Percentiles rank a stretch among this genome's conserved stretches.
These are phyloP conservation scores for Phtheirospermum japonicum DNA, from an alignment of 257 asterid genomes.

Conservation along the genomic window DNA sequence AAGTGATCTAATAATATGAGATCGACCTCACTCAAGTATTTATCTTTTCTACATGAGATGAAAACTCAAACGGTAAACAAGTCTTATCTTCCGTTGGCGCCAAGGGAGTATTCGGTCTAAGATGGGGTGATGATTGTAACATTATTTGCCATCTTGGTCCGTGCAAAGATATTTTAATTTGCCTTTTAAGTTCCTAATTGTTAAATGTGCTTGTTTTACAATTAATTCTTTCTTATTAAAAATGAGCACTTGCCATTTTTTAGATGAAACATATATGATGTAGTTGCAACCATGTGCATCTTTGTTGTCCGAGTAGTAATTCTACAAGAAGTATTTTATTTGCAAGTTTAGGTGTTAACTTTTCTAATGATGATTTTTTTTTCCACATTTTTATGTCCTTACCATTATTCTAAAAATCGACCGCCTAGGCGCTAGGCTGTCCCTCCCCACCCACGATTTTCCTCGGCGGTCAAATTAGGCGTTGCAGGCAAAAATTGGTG, in stretches of 20 bases:
- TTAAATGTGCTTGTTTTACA: conserved; percentile 13
- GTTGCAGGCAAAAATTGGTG: no score
- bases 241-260: conserved; percentile 64
- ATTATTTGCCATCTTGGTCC: conserved; percentile 71
- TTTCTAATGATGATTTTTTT: no score
- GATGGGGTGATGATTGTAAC: conserved; percentile 62
- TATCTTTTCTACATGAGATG: no score
- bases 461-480: no score
- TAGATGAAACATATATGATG: conserved; percentile 94
- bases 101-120: conserved; percentile 76
- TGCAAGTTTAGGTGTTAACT: conserved; percentile 73
- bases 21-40: no score
- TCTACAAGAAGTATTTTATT: conserved; percentile 86
- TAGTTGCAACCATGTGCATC: conserved; percentile 94
- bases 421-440: no score
- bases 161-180: conserved; percentile 20
- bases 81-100: conserved; percentile 89
- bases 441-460: no score
- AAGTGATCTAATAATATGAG: no score
- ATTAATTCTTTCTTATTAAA: no score
- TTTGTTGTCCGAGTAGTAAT: conserved; percentile 90
- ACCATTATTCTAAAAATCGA: no score
- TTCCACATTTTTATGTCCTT: no score
- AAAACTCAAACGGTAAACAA: conserved; percentile 60
- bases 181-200: conserved; percentile 10